Conservation (phyloP, 179 eudicot species). For the Pouteria campechiana region DNA sequence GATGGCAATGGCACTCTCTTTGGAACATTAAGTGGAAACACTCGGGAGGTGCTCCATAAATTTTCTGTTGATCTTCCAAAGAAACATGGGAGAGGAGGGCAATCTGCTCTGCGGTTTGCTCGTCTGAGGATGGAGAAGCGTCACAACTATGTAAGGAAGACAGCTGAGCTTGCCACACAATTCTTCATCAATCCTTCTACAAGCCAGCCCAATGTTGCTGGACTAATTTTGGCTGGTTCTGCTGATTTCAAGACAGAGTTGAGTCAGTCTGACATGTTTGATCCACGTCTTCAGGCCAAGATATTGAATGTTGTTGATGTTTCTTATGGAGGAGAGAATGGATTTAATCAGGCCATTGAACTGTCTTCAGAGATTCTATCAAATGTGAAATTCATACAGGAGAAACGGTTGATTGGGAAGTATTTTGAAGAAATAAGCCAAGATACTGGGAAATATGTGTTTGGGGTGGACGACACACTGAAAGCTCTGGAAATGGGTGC, state of each 20-base stretch:
- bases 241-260: slow-evolving; percentile 13
- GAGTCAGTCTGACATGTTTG: slow-evolving; percentile 15
- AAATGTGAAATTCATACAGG: slow-evolving; percentile 12
- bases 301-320: slow-evolving; percentile 13
- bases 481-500: slow-evolving; percentile 17
- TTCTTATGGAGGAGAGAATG: slow-evolving; percentile 16
- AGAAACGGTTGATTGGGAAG: slow-evolving; percentile 9
- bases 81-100: slow-evolving; percentile 18
- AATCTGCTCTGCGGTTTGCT: slow-evolving; percentile 12
- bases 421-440: slow-evolving; percentile 15
- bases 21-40: slow-evolving; percentile 15
- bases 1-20: slow-evolving; percentile 14
- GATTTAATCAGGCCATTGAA: slow-evolving; percentile 14
- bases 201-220: slow-evolving; percentile 15
- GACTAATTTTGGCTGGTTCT: slow-evolving; percentile 12
- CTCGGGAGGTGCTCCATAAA: slow-evolving; percentile 11
- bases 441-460: slow-evolving; percentile 14
- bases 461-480: slow-evolving; percentile 12
- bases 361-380: slow-evolving; percentile 10
- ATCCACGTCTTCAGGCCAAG: slow-evolving; percentile 12
- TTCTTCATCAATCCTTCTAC: slow-evolving; percentile 12
- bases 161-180: slow-evolving; percentile 14
- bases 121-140: slow-evolving; percentile 15
- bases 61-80: slow-evolving; percentile 14
- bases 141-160: slow-evolving; percentile 16